Conservation (phyloP, 2,329 filamentous ascomycete species). For the Aspergillus melleus region DNA sequence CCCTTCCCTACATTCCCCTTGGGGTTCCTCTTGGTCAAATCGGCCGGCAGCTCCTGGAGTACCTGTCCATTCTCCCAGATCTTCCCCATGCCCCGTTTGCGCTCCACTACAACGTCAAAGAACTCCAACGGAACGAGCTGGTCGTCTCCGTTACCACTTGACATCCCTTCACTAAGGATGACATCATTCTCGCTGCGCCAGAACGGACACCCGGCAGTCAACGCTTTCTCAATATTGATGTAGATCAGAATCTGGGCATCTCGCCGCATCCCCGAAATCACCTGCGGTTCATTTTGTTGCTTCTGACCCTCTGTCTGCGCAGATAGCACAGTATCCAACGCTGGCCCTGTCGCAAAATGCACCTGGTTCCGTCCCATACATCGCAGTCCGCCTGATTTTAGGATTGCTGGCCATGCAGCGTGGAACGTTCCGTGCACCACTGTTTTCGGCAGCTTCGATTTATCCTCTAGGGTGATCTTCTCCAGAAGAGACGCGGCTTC, state of each 20-base stretch:
- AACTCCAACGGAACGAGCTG: slow-evolving; percentile 66
- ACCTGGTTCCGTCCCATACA: slow-evolving; percentile 85
- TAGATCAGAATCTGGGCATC: slow-evolving; percentile 78
- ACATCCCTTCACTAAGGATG: slow-evolving; percentile 58
- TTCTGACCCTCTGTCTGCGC: slow-evolving; percentile 16
- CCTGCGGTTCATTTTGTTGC: slow-evolving; percentile 33
- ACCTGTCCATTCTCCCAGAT: slow-evolving; percentile 62
- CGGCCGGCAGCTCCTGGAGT: slow-evolving; percentile 49
- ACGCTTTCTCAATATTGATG: slow-evolving; percentile 67
- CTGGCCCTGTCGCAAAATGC: slow-evolving; percentile 79
- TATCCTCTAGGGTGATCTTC: slow-evolving; percentile 61
- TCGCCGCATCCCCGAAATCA: slow-evolving; percentile 77
- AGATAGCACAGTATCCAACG: slow-evolving; percentile 42
- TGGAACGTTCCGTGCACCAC: slow-evolving; percentile 91
- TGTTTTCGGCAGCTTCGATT: slow-evolving; percentile 56
- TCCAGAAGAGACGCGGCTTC: slow-evolving; percentile 70
- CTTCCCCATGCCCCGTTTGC: slow-evolving; percentile 69
- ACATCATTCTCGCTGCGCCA: slow-evolving; percentile 80
- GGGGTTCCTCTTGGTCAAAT: slow-evolving; percentile 41
- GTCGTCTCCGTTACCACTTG: slow-evolving; percentile 48
- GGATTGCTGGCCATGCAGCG: slow-evolving; percentile 72
- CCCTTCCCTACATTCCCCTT: slow-evolving; percentile 23
- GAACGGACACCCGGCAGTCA: slow-evolving; percentile 66
- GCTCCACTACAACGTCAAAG: slow-evolving; percentile 72
- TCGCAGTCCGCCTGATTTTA: slow-evolving; percentile 73